Conservation (phyloP, 2,329 filamentous ascomycete genomes). For the Fusarium praegraminearum region DNA sequence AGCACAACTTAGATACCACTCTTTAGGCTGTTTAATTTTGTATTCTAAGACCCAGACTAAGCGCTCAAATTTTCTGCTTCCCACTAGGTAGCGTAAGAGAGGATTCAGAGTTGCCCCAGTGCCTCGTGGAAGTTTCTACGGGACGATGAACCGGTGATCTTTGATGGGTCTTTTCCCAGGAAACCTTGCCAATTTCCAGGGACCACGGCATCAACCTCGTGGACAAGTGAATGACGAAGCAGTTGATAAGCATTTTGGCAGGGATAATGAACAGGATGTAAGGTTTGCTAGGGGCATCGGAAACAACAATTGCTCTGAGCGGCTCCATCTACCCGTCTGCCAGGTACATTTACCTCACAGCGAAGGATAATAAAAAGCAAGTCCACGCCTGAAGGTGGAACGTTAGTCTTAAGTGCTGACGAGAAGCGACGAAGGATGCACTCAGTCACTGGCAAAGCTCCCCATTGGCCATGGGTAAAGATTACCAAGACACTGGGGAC, state of each 20-base stretch:
- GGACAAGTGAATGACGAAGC: slow-evolving; percentile 38
- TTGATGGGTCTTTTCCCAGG: slow-evolving; percentile 14
- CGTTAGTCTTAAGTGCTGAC: slow-evolving; percentile 30
- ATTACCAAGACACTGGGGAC: slow-evolving; percentile 2
- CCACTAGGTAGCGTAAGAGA: neutral
- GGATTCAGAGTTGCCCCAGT: slow-evolving; percentile 1
- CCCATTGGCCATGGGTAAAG: neutral
- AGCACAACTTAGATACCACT: no score
- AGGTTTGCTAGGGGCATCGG: slow-evolving; percentile 30
- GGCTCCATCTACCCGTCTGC: slow-evolving; percentile 20
- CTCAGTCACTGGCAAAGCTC: neutral
- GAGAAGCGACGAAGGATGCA: slow-evolving; percentile 10
- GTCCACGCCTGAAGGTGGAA: slow-evolving; percentile 37
- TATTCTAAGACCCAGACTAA: no score
- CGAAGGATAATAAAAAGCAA: slow-evolving; percentile 19
- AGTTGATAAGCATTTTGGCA: slow-evolving; percentile 37
- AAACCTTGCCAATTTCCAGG: slow-evolving; percentile 20
- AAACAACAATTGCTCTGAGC: slow-evolving; percentile 24
- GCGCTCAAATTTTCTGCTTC: no score
- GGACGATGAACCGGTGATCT: slow-evolving; percentile 31
- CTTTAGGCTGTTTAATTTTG: no score
- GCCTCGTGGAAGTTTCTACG: slow-evolving; percentile 30
- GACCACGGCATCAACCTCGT: slow-evolving; percentile 16
- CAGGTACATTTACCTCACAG: slow-evolving; percentile 25
- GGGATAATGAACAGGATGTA: slow-evolving; percentile 28